These are phyloP conservation scores for Aspergillus tamarii DNA, from an alignment of 2,329 filamentous ascomycete genomes.

Conservation along the genomic window DNA sequence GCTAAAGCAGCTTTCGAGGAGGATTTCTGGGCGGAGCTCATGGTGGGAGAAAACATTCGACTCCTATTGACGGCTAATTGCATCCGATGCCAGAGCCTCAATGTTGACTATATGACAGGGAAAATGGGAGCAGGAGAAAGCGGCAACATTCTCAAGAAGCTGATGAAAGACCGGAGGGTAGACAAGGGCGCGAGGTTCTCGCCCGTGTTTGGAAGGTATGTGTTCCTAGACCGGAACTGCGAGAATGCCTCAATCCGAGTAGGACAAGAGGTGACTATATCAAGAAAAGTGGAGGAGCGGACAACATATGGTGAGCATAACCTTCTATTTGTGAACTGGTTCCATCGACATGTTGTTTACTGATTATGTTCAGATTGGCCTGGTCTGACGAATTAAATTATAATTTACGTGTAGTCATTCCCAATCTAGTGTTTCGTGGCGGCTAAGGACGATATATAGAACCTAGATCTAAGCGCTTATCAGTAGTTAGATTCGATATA, in stretches of 20 bases:
- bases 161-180: constrained; percentile 71
- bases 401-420: neutral
- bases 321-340: neutral
- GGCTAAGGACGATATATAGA: neutral
- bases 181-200: constrained; percentile 69
- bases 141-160: constrained; percentile 68
- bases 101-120: constrained; percentile 72
- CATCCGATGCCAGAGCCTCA: constrained; percentile 68
- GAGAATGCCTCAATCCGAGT: constrained; percentile 51
- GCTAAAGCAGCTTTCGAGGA: constrained; percentile 64
- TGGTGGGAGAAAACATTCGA: constrained; percentile 41
- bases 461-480: neutral
- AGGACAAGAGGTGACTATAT: constrained; percentile 61
- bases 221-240: constrained; percentile 55
- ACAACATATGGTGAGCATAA: constrained; percentile 57
- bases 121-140: constrained; percentile 58
- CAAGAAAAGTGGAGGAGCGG: constrained; percentile 54
- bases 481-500: neutral
- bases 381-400: constrained; percentile 23
- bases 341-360: neutral
- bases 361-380: constrained; percentile 17
- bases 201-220: constrained; percentile 75
- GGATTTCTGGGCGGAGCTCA: constrained; percentile 71
- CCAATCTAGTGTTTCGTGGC: neutral
- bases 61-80: constrained; percentile 71